Conservation (phyloP, 2,329 filamentous ascomycete species). For the Cladosporium sp. region DNA sequence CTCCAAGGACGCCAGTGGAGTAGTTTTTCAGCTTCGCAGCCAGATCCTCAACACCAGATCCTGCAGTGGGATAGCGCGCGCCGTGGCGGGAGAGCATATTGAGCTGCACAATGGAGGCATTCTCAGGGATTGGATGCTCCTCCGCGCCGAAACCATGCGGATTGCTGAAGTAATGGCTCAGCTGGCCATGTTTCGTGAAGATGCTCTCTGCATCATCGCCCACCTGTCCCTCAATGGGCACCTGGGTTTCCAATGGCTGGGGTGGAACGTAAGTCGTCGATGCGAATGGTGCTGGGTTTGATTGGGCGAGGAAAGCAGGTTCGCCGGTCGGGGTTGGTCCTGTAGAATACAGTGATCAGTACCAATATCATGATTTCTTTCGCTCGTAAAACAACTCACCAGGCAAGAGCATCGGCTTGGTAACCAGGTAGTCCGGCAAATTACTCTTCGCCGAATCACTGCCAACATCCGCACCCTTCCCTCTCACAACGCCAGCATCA, state of each 20-base stretch:
- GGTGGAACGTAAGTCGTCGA: slow-evolving; percentile 63
- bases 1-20: slow-evolving; percentile 37
- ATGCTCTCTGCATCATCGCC: slow-evolving; percentile 56
- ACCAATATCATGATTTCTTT: background rate
- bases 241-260: slow-evolving; percentile 64
- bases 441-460: slow-evolving; percentile 22
- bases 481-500: slow-evolving; percentile 20
- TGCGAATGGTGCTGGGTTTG: slow-evolving; percentile 60
- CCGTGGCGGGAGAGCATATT: slow-evolving; percentile 72
- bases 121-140: slow-evolving; percentile 64
- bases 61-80: slow-evolving; percentile 65
- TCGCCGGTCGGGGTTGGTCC: slow-evolving; percentile 68
- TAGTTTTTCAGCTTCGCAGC: slow-evolving; percentile 56
- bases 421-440: slow-evolving; percentile 62
- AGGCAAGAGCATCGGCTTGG: slow-evolving; percentile 51
- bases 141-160: slow-evolving; percentile 67
- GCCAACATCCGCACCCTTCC: slow-evolving; percentile 16
- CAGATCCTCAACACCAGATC: slow-evolving; percentile 52
- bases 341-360: slow-evolving; percentile 22
- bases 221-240: slow-evolving; percentile 56
- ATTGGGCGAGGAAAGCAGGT: slow-evolving; percentile 68
- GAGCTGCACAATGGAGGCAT: slow-evolving; percentile 65
- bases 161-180: slow-evolving; percentile 67
- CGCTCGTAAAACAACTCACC: slow-evolving; percentile 19
- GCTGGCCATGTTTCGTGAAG: slow-evolving; percentile 65